These are phyloP conservation scores for Furculomyces boomerangus DNA, from an alignment of 371 early-diverging fungal species.

Conservation along the genomic window DNA sequence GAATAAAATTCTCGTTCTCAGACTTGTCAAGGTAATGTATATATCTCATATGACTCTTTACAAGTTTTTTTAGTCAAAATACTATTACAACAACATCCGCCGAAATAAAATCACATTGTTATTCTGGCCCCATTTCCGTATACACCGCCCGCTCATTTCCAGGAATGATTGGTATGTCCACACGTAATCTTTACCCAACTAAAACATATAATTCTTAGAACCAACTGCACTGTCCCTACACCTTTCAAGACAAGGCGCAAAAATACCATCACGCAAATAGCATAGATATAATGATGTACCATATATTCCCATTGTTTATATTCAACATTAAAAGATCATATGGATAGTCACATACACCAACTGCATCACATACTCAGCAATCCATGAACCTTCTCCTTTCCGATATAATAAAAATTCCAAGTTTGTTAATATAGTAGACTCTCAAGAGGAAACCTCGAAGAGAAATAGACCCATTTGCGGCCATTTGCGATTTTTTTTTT, in stretches of 20 bases:
- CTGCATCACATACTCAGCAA: neutral
- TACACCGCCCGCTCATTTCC: constrained; percentile 40
- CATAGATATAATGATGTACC: neutral
- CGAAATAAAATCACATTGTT: constrained; percentile 12
- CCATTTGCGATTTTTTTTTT: no score
- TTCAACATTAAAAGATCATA: neutral
- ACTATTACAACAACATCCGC: constrained; percentile 19
- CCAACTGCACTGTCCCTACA: constrained; percentile 34
- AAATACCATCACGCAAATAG: constrained; percentile 34
- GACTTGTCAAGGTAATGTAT: constrained; percentile 14
- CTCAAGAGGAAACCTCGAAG: no score
- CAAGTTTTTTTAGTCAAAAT: constrained; percentile 9
- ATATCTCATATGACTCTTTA: neutral
- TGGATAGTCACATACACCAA: neutral
- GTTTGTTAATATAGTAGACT: no score
- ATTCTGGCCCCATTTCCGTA: constrained; percentile 31
- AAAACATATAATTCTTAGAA: constrained; percentile 15
- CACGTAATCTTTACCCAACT: neutral
- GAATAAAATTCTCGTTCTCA: constrained; percentile 24
- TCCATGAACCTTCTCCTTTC: neutral
- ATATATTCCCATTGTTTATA: neutral
- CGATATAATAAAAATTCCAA: no score
- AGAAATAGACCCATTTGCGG: no score
- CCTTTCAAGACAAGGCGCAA: constrained; percentile 35
- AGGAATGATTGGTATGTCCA: constrained; percentile 29